These are phyloP conservation scores for Paecilomyces sp. DNA, from an alignment of 2,329 filamentous ascomycete species.

Conservation along the genomic window DNA sequence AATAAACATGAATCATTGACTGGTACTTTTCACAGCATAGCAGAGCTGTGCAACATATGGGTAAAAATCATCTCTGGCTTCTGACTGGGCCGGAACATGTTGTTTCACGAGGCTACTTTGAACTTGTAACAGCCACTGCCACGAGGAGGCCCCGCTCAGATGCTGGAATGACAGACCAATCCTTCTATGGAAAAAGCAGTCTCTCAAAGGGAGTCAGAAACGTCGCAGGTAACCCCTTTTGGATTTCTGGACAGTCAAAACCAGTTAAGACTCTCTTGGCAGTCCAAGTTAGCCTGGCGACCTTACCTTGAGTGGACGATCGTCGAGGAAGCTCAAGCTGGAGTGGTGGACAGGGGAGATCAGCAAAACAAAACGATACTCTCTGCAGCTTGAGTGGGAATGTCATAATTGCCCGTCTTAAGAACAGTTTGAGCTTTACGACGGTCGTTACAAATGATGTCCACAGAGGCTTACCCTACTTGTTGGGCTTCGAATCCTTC, in stretches of 20 bases:
- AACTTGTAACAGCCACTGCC: not conserved
- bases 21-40: not conserved
- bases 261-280: not conserved
- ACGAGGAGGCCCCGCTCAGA: not conserved
- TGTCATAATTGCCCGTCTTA: not conserved
- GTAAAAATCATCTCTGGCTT: not conserved
- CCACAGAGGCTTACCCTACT: not conserved
- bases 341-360: not conserved
- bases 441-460: not conserved
- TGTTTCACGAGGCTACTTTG: not conserved
- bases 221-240: not conserved
- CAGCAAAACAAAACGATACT: not conserved
- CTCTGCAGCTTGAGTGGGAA: not conserved
- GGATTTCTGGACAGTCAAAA: not conserved
- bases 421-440: not conserved
- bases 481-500: not conserved
- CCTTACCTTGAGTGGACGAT: not conserved
- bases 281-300: not conserved
- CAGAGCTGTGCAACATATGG: not conserved
- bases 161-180: not conserved
- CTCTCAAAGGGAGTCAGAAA: not conserved
- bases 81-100: not conserved
- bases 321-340: not conserved
- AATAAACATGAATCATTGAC: not conserved
- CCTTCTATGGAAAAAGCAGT: not conserved